Evolutionary conservation across 345 rosid genomes (phyloP).

Genomic region (Populus nigra): DNA sequence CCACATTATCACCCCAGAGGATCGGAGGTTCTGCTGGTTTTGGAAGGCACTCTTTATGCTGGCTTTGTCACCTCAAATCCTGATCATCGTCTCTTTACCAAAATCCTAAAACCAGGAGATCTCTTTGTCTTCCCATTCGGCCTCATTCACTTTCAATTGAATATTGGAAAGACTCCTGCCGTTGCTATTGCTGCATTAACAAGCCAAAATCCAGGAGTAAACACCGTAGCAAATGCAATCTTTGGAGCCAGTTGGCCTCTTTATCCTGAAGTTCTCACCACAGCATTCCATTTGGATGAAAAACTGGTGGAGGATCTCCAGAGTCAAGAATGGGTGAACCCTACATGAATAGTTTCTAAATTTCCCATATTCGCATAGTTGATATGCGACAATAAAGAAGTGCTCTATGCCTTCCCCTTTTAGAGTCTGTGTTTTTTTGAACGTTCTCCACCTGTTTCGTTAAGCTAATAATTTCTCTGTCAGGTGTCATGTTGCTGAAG

Average conservation of each 20-base stretch:
- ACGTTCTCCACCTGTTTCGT: too few relatives aligned
- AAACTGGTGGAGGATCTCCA: not conserved
- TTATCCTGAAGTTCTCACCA: slow-evolving; percentile 17
- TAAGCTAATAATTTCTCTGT: too few relatives aligned
- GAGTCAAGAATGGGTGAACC: not conserved
- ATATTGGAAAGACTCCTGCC: slow-evolving; percentile 2
- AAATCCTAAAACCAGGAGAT: slow-evolving; percentile 15
- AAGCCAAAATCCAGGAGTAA: slow-evolving; percentile 23
- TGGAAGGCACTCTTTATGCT: slow-evolving; percentile 7
- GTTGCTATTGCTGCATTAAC: slow-evolving; percentile 18
- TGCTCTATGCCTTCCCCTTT: not conserved
- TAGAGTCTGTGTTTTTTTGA: not conserved
- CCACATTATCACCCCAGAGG: slow-evolving; percentile 25
- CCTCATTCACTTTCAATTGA: slow-evolving; percentile 7
- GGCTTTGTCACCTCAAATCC: slow-evolving; percentile 22
- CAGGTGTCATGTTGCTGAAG: too few relatives aligned
- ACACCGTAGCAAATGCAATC: not conserved
- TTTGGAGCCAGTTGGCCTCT: slow-evolving; percentile 3
- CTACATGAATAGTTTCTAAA: not conserved
- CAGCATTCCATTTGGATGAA: slow-evolving; percentile 15
- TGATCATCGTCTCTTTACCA: slow-evolving; percentile 2
- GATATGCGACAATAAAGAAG: not conserved
- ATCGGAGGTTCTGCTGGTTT: slow-evolving; percentile 11
- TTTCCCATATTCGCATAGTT: not conserved
- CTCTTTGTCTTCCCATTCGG: slow-evolving; percentile 19